Evolutionary conservation across 2,329 filamentous ascomycete species (phyloP).

Genomic region (Neofusicoccum umdonicola): DNA sequence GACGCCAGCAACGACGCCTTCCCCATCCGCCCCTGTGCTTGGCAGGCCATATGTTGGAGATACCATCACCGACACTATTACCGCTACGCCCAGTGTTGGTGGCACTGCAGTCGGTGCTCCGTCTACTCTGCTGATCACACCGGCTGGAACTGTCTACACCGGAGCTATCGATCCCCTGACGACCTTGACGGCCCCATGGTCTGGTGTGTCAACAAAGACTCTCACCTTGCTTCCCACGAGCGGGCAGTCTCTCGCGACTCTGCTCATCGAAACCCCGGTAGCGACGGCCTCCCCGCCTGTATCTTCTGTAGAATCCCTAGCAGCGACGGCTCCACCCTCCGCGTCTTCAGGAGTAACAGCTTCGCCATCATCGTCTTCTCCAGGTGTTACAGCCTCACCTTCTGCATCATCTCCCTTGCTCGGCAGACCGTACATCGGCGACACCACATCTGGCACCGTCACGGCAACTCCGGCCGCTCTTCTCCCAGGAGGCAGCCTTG

Average conservation of each 20-base stretch:
- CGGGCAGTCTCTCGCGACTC: not conserved
- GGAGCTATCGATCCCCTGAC: not conserved
- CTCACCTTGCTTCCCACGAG: not conserved
- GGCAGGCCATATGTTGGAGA: not conserved
- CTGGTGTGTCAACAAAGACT: not conserved
- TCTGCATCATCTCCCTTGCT: not conserved
- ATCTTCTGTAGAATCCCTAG: not conserved
- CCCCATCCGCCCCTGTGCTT: not conserved
- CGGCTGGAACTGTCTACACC: not conserved
- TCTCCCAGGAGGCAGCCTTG: no score
- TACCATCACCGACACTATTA: not conserved
- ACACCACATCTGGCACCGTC: not conserved
- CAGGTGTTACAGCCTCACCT: no score
- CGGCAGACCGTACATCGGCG: not conserved
- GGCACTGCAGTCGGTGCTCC: not conserved
- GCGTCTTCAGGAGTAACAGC: not conserved
- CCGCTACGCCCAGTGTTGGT: not conserved
- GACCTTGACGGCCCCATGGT: not conserved
- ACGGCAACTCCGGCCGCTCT: not conserved
- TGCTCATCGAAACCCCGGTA: not conserved
- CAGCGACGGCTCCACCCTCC: not conserved
- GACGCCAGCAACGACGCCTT: not conserved
- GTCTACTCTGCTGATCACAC: not conserved
- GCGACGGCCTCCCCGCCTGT: not conserved
- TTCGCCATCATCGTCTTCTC: not conserved